A percentile compares a stretch with the other conserved stretches of the same genome.
Evolutionary conservation across 1,284 basidiomycete species (phyloP).

Genomic region (Sporisorium scitamineum): DNA sequence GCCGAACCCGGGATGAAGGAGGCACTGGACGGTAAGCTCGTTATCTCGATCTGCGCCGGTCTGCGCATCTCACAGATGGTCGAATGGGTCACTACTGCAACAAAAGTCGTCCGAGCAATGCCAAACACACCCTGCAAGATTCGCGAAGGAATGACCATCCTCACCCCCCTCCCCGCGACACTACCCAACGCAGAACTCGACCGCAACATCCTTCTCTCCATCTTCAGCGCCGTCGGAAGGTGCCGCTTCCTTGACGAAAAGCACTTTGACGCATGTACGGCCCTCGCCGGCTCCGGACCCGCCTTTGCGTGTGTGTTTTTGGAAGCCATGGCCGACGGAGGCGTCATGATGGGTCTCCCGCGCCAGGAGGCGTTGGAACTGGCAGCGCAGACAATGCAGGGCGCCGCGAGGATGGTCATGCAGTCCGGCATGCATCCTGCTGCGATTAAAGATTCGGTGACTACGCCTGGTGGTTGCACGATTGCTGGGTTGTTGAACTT

Average conservation of each 20-base stretch:
- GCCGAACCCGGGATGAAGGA: conserved; percentile 83
- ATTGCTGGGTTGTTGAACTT: conserved; percentile 94
- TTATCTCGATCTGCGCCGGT: conserved; percentile 96
- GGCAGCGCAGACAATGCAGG: conserved; percentile 95
- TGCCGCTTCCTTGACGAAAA: conserved; percentile 68
- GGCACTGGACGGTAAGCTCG: conserved; percentile 86
- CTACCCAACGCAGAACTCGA: conserved; percentile 46
- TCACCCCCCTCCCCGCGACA: conserved; percentile 55
- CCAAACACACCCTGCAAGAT: conserved; percentile 95
- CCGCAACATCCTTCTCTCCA: conserved; percentile 56
- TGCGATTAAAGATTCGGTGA: conserved; percentile 96
- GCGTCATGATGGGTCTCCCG: conserved; percentile 99
- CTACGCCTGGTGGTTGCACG: conserved; percentile 97
- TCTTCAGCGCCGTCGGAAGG: conserved; percentile 65
- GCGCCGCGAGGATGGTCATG: conserved; percentile 94
- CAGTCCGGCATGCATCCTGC: conserved; percentile 90
- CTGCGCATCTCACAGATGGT: conserved; percentile 86
- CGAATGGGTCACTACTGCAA: conserved; percentile 80
- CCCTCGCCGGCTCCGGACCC: conserved; percentile 93
- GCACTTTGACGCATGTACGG: conserved; percentile 96
- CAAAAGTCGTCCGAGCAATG: conserved; percentile 94
- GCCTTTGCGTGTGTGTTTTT: conserved; percentile 97
- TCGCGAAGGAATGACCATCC: conserved; percentile 68
- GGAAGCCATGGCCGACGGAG: conserved; percentile 98
- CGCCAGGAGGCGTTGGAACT: conserved; percentile 92